A percentile compares a stretch with the other conserved stretches of the same genome.
phyloP scores from a whole-genome alignment of 768 basidiomycete genomes.

The Boletus reticuloceps region DNA sequence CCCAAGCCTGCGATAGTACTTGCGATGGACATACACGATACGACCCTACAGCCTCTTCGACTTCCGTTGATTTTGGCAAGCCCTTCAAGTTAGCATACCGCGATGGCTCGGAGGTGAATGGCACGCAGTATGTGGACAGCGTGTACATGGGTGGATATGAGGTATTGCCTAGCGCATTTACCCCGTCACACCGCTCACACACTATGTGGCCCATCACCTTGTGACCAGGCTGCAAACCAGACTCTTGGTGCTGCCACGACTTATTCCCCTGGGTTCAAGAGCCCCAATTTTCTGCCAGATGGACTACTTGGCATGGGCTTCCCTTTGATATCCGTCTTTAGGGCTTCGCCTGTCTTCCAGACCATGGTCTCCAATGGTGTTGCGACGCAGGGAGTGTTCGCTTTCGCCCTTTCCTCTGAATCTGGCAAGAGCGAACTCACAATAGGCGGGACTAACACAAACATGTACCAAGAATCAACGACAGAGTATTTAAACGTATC shows the following conservation, averaged over 20 bases:
- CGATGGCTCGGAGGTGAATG: slow-evolving; percentile 38
- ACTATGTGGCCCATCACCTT: neutral
- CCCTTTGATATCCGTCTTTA: slow-evolving; percentile 35
- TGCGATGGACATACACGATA: slow-evolving; percentile 35
- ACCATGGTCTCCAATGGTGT: slow-evolving; percentile 39
- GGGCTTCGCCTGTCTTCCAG: slow-evolving; percentile 41
- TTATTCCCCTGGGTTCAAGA: slow-evolving; percentile 34
- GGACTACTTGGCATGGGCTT: slow-evolving; percentile 47
- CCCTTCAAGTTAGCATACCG: slow-evolving; percentile 36
- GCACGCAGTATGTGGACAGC: slow-evolving; percentile 42
- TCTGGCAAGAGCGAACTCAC: slow-evolving; percentile 47
- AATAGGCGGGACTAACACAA: slow-evolving; percentile 51
- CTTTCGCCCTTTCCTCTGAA: slow-evolving; percentile 45
- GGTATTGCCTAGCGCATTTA: slow-evolving; percentile 22
- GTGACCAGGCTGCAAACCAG: slow-evolving; percentile 37
- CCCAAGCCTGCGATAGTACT: slow-evolving; percentile 21
- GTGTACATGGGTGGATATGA: slow-evolving; percentile 39
- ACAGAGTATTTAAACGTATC: slow-evolving; percentile 38
- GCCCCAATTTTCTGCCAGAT: slow-evolving; percentile 31
- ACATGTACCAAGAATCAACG: slow-evolving; percentile 41
- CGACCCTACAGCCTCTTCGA: slow-evolving; percentile 28
- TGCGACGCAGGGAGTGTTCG: slow-evolving; percentile 40
- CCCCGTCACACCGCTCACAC: slow-evolving; percentile 2
- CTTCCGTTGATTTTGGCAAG: slow-evolving; percentile 25
- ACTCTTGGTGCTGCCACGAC: slow-evolving; percentile 42